Evolutionary conservation across 139 green algal genomes (phyloP), one percentile per base, ranked within the genome.

Genomic region (Nannochloris sp.): DNA sequence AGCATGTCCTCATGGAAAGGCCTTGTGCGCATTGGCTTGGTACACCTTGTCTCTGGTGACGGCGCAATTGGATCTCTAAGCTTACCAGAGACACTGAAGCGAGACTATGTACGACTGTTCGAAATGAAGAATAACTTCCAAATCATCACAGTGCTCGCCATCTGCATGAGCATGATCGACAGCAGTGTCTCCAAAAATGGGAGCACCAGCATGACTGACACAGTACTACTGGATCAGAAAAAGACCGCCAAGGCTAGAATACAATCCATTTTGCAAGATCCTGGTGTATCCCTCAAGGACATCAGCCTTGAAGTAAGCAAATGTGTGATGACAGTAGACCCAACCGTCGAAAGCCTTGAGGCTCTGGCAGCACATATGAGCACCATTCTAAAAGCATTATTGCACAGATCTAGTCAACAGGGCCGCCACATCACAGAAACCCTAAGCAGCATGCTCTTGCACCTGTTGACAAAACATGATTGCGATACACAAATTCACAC

Each of bases 101-200:
- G 78, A 29, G 84, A 92, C 31, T 61, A 55, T 6, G 46, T 64
- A 10, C 74, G 82, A 10, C 75, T 94, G 55, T 75, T 87, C 11
- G 70, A 61, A 0, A 66, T 70, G 7, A 87, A 94, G 70, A 86
- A 88, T 61, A 56, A 59, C 18, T 86, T 90, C 66, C 87, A 94
- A 74, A 71, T 67, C 36, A 69, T 89, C 54, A 37, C 88, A 44
- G 86, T 94, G 12, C 60, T 79, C 2, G 70, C 66, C 23, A 68
- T 70, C 25, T 79, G 75, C n/a, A 69, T 92, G 63, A 68, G 85
- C 57, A 69, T 89, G 18, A 63, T 81, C 36, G 46, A 70, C 44
- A 80, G 88, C 71, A 60, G 25, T 37, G 51, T 19, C 60, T 57
- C 6, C 18, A 43, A 34, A 57, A 59, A 18, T 37, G 44, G 12